Conservation (phyloP, 2,329 filamentous ascomycete genomes). For the Fusarium chaquense region DNA sequence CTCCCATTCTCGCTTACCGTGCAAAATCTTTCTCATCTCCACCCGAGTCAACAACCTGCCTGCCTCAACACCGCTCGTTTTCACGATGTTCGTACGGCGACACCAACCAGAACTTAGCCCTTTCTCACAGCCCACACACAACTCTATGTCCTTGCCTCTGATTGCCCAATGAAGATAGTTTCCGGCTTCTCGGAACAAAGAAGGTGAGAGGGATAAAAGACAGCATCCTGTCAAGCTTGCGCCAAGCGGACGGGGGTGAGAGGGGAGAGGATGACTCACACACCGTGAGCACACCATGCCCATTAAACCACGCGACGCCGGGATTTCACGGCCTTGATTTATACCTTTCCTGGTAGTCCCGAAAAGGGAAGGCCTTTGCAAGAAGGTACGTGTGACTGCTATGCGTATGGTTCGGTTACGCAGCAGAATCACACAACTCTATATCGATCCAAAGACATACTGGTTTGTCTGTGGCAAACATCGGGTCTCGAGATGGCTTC, state of each 20-base stretch:
- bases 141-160: slow-evolving; percentile 36
- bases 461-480: background rate
- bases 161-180: slow-evolving; percentile 45
- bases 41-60: slow-evolving; percentile 12
- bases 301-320: slow-evolving; percentile 32
- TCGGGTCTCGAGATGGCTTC: slow-evolving; percentile 11
- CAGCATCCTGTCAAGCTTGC: slow-evolving; percentile 29
- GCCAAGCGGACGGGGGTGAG: slow-evolving; percentile 18
- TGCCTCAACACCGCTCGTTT: slow-evolving; percentile 15
- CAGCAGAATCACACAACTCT: slow-evolving; percentile 11
- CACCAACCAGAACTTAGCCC: slow-evolving; percentile 10
- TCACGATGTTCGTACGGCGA: slow-evolving; percentile 11
- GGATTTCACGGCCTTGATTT: slow-evolving; percentile 27
- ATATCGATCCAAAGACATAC: background rate
- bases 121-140: slow-evolving; percentile 26
- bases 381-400: background rate
- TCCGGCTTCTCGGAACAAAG: slow-evolving; percentile 32
- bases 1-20: slow-evolving; percentile 12
- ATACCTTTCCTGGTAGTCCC: slow-evolving; percentile 25
- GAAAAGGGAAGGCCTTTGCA: background rate
- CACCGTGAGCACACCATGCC: slow-evolving; percentile 42
- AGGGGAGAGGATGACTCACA: slow-evolving; percentile 47
- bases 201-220: slow-evolving; percentile 8
- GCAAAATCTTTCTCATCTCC: slow-evolving; percentile 13
- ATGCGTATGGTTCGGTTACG: slow-evolving; percentile 15